A percentile compares a stretch with the other conserved stretches of the same genome.
These are phyloP conservation scores for Talaromyces rugulosus DNA, from an alignment of 2,329 filamentous ascomycete genomes.

Conservation along the genomic window DNA sequence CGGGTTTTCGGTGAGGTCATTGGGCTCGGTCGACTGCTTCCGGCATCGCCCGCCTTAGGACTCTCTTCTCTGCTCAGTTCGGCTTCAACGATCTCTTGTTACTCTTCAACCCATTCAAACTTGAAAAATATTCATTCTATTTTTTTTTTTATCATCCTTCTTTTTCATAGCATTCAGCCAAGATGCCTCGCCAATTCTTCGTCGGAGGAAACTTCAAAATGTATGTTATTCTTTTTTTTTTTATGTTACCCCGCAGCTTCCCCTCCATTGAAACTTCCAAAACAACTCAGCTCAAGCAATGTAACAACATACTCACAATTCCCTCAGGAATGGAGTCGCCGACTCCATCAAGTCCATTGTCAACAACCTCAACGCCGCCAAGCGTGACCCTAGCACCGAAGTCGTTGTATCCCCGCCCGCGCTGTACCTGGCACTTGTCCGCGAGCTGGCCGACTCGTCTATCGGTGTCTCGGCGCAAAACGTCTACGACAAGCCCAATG, in stretches of 20 bases:
- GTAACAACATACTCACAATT: constrained; percentile 5
- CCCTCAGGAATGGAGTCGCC: constrained; percentile 83
- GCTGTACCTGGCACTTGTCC: constrained; percentile 84
- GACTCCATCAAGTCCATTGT: constrained; percentile 89
- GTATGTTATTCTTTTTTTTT: constrained; percentile 48
- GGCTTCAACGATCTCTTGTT: not conserved
- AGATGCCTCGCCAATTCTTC: constrained; percentile 93
- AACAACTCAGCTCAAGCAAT: constrained; percentile 22
- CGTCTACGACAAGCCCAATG: constrained; percentile 94
- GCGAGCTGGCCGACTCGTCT: constrained; percentile 68
- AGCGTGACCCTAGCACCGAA: constrained; percentile 64
- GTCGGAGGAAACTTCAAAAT: constrained; percentile 99
- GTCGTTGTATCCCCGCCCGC: constrained; percentile 89
- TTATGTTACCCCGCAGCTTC: constrained; percentile 24
- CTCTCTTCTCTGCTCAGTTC: not conserved
- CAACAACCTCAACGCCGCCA: constrained; percentile 78
- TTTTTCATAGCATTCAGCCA: constrained; percentile 38
- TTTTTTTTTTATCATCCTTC: not conserved
- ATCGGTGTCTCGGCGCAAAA: constrained; percentile 93
- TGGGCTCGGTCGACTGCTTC: not conserved
- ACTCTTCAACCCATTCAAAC: not conserved
- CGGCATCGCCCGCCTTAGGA: not conserved
- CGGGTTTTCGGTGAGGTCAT: not conserved
- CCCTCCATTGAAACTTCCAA: constrained; percentile 6
- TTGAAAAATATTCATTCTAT: not conserved